Base-by-base conservation (phyloP, 441 rosid genomes). In the Biscutella laevigata region DNA sequence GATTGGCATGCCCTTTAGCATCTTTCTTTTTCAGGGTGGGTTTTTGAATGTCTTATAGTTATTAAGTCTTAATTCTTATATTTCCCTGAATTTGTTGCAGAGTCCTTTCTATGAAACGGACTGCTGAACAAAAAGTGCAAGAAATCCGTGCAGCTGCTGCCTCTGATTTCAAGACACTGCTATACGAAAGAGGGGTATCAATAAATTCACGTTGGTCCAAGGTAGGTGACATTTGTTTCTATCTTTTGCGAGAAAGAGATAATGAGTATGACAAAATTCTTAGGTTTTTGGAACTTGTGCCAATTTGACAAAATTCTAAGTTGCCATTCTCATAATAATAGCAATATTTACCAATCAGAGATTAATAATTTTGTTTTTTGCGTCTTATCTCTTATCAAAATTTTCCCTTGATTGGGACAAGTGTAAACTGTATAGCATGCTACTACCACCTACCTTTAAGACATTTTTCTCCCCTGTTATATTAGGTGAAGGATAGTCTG, bases 121-220 rank as follows among this genome's bases (percentile, higher is more conserved):
- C 81, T 46, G 86, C 83, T 57, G 80, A 81, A 61, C 86, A 83
- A 62, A 94, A 81, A 70, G 84, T 78, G 56, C 87, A 67, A 67
- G 96, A 85, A 66, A 59, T 73, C 43, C 95, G 87, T 40, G 77
- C 79, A 25, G 86, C 84, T 12, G 76, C 79, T 25, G 74, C 88
- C 51, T 73, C 82, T 42, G 69, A 82, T 72, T 89, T 89, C 72
- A 94, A 86, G 72, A 76, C 84, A 64, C 71, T 94, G 95, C 89
- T 94, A 63, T 77, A 25, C 24, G 97, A 94, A 29, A 86, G 77
- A 64, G 89, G 82, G 69, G 58, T 94, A 51, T 77, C 75, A 50
- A 57, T 75, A 35, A 69, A 67, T 73, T 83, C 88, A 59, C 91
- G 83, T 29, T 94, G 99, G 99, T 84, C 94, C 40, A 83, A 81